These are phyloP conservation scores for Podospora anserina DNA, from an alignment of 495 filamentous ascomycete genomes.

Conservation along the genomic window DNA sequence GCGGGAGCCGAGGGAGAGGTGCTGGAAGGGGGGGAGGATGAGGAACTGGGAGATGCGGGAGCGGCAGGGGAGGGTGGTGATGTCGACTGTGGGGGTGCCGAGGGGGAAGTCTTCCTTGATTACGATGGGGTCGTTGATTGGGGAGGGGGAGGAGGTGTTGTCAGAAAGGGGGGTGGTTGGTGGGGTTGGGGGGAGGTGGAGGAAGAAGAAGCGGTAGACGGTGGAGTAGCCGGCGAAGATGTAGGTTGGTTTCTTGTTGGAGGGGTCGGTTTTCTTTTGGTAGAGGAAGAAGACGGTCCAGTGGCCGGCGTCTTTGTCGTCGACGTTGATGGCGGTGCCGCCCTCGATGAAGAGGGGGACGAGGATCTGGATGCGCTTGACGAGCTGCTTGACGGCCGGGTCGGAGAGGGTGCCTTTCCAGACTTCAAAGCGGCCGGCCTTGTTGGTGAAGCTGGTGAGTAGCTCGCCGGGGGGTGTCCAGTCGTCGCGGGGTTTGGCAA, in stretches of 20 bases:
- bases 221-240: conserved; percentile 82
- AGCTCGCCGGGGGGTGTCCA: conserved; percentile 59
- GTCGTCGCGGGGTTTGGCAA: conserved; percentile 52
- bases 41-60: conserved; percentile 91
- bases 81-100: conserved; percentile 45
- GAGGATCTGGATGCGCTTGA: conserved; percentile 77
- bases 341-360: conserved; percentile 91
- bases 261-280: conserved; percentile 52
- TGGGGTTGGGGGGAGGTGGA: conserved; percentile 33
- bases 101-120: conserved; percentile 30
- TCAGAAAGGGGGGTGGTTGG: conserved; percentile 24
- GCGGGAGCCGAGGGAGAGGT: conserved; percentile 69
- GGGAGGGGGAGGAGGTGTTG: conserved; percentile 3
- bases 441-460: conserved; percentile 37
- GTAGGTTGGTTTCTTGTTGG: conserved; percentile 55
- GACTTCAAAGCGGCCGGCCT: conserved; percentile 46
- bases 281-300: conserved; percentile 90
- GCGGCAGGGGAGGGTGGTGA: conserved; percentile 56
- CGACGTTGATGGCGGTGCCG: conserved; percentile 65
- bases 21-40: conserved; percentile 84
- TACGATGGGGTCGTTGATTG: conserved; percentile 23
- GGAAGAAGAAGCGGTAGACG: conserved; percentile 77
- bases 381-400: conserved; percentile 56
- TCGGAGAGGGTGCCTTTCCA: conserved; percentile 52
- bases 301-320: conserved; percentile 71